These are phyloP conservation scores for Acacia melanoxylon DNA, from an alignment of 306 rosid species.

Conservation along the genomic window DNA sequence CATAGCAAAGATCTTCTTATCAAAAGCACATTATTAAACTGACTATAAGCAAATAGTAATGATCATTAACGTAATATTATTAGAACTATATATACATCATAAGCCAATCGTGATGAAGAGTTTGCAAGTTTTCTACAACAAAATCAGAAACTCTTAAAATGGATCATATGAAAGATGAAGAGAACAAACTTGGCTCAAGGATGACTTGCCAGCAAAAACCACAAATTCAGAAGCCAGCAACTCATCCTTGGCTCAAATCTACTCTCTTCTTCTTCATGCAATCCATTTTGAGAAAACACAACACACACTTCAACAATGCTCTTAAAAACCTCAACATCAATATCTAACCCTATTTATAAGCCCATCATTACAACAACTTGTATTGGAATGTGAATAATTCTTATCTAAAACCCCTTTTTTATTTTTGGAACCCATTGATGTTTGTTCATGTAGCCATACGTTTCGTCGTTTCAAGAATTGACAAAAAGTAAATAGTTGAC, in stretches of 20 bases:
- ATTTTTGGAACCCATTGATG: background rate
- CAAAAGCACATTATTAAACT: too few species aligned
- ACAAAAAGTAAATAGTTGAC: slow-evolving; percentile 27
- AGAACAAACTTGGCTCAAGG: slow-evolving; percentile 12
- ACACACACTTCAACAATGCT: background rate
- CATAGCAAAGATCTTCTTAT: too few species aligned
- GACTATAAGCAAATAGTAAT: too few species aligned
- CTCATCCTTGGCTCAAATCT: slow-evolving; percentile 33
- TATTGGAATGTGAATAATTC: too few species aligned
- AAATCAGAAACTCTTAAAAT: background rate
- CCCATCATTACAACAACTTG: background rate
- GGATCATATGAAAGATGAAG: background rate
- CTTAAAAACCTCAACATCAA: background rate
- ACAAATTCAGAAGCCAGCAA: slow-evolving; percentile 8
- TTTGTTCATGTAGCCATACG: background rate
- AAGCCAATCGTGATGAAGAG: too few species aligned
- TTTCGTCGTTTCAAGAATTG: background rate
- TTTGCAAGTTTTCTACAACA: background rate
- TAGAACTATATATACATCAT: too few species aligned
- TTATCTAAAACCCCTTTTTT: background rate
- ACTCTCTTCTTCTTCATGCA: background rate
- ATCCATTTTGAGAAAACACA: background rate
- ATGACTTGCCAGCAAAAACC: background rate
- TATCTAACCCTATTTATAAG: background rate
- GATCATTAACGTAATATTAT: too few species aligned